Percentiles rank a stretch among this genome's conserved stretches.
Conservation (phyloP, 257 asterid genomes). For the Solanum sejunctum region DNA sequence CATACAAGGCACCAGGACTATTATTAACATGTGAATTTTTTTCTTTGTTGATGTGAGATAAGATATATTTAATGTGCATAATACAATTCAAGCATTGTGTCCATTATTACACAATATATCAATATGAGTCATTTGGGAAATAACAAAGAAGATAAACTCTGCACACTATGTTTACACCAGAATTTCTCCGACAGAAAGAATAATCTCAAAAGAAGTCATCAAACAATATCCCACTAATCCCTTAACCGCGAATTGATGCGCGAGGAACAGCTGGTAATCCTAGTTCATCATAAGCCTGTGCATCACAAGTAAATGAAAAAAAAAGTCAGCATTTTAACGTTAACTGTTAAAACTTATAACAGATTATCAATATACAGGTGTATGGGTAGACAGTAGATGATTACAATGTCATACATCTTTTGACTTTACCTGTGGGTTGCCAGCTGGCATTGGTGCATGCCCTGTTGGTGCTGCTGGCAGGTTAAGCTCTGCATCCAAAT, state of each 20-base stretch:
- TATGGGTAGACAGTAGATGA: not conserved
- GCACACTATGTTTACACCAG: slow-evolving; percentile 1
- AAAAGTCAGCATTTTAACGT: not conserved
- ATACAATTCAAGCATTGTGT: not conserved
- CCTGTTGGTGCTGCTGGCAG: slow-evolving; percentile 91
- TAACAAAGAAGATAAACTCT: not conserved
- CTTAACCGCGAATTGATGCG: slow-evolving; percentile 77
- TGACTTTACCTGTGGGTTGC: slow-evolving; percentile 47
- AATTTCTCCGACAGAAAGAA: not conserved
- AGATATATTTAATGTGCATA: not conserved
- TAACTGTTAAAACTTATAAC: not conserved
- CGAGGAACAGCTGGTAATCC: slow-evolving; percentile 91
- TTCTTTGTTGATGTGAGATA: not conserved
- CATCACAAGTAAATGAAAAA: slow-evolving; percentile 1
- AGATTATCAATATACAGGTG: not conserved
- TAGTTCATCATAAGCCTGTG: slow-evolving; percentile 83
- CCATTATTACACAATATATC: not conserved
- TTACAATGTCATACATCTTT: not conserved
- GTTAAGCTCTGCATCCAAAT: slow-evolving; percentile 68
- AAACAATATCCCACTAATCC: not conserved
- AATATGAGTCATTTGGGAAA: not conserved
- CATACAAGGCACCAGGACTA: not conserved
- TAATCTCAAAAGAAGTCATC: not conserved
- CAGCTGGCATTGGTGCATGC: slow-evolving; percentile 35
- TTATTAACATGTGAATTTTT: not conserved